phyloP scores from a whole-genome alignment of 352 stramenopile genomes.

The Plasmopara halstedii region DNA sequence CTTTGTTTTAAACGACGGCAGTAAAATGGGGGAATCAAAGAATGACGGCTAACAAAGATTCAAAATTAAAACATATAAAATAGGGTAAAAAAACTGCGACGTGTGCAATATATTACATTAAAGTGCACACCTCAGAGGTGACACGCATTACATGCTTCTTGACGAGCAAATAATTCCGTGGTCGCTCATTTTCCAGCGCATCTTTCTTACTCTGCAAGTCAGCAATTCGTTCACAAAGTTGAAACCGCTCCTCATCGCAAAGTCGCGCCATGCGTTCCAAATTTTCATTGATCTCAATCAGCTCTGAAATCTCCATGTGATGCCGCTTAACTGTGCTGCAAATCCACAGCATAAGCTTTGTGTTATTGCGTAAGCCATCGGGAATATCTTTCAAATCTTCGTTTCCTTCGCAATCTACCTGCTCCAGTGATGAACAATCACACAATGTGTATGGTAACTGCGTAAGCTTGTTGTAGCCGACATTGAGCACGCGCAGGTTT shows the following conservation, averaged over 20 bases:
- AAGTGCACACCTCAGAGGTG: conserved; percentile 47
- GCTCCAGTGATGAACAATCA: conserved; percentile 48
- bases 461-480: conserved; percentile 68
- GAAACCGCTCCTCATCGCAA: conserved; percentile 63
- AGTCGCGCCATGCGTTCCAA: conserved; percentile 65
- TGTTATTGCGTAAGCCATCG: conserved; percentile 59
- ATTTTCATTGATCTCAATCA: conserved; percentile 69
- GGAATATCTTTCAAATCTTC: conserved; percentile 48
- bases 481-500: conserved; percentile 50
- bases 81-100: conserved; percentile 16
- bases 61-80: no score
- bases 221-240: conserved; percentile 56
- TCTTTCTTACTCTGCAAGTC: conserved; percentile 56
- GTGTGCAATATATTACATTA: conserved; percentile 53
- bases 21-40: background rate
- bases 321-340: conserved; percentile 71
- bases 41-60: conserved; percentile 3
- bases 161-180: conserved; percentile 60
- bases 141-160: conserved; percentile 51
- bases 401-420: conserved; percentile 56
- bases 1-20: conserved; percentile 9
- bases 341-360: conserved; percentile 73
- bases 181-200: conserved; percentile 45
- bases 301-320: conserved; percentile 46
- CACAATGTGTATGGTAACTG: conserved; percentile 59